Percentiles rank a stretch among this genome's conserved stretches.
phyloP scores from a whole-genome alignment of 1,284 basidiomycete genomes.

The Anthracocystis walkeri region DNA sequence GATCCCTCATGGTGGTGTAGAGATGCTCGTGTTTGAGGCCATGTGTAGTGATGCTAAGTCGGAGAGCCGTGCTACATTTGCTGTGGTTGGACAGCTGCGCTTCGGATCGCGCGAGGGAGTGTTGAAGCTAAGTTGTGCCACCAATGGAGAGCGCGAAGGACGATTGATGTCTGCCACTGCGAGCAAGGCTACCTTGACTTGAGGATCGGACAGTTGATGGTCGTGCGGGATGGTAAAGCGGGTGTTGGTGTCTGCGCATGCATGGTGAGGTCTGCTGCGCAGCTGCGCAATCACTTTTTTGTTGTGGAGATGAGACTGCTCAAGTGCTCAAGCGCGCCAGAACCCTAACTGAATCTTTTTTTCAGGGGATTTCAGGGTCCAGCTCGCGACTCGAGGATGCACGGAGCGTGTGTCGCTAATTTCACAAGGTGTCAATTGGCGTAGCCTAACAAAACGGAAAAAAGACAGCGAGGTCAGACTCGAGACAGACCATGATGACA shows the following conservation, averaged over 20 bases:
- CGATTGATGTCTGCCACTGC: background rate
- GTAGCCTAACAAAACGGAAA: background rate
- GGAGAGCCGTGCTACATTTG: constrained; percentile 4
- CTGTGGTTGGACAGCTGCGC: background rate
- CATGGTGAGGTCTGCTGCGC: background rate
- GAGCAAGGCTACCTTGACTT: background rate
- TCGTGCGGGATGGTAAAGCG: background rate
- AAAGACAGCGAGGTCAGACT: background rate
- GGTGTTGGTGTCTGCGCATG: background rate
- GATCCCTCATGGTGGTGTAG: constrained; percentile 19
- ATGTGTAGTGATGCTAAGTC: background rate
- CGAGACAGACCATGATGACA: no score
- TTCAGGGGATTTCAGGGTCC: constrained; percentile 3
- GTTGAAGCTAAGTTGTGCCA: background rate
- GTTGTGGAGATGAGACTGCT: constrained; percentile 1
- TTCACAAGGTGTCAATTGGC: background rate
- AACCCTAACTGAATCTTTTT: background rate
- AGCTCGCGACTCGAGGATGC: background rate
- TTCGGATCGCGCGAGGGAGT: background rate
- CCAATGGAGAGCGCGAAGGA: background rate
- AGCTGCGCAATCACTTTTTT: constrained; percentile 1
- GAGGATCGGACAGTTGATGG: background rate
- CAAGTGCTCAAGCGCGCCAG: constrained; percentile 4
- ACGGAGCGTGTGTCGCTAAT: background rate
- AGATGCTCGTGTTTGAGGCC: background rate